Percentiles rank a stretch among this genome's conserved stretches.
These are phyloP conservation scores for Arachis monticola DNA, from an alignment of 331 rosid genomes.

Conservation along the genomic window DNA sequence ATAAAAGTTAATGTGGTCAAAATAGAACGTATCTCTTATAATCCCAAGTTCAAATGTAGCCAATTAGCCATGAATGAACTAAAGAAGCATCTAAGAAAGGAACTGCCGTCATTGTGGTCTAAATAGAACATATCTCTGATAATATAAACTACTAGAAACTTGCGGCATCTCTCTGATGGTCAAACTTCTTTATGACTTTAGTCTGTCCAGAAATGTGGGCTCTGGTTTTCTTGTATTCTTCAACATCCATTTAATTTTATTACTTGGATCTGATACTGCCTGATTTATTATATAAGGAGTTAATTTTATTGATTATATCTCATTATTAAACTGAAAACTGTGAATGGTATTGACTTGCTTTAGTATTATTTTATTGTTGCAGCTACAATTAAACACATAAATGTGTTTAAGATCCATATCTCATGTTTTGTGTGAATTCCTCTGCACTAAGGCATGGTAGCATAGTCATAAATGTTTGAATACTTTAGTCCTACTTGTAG, in stretches of 20 bases:
- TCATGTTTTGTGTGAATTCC: conserved; percentile 14
- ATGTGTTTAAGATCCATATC: neutral
- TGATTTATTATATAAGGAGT: neutral
- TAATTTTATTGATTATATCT: neutral
- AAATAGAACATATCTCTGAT: neutral
- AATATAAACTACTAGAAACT: neutral
- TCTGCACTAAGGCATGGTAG: neutral
- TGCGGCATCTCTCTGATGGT: neutral
- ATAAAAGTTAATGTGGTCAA: neutral
- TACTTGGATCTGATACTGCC: neutral
- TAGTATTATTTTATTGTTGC: neutral
- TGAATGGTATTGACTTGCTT: neutral
- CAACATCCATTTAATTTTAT: neutral
- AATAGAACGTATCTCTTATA: no score
- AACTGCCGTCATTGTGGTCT: neutral
- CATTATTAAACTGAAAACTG: neutral
- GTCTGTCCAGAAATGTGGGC: neutral
- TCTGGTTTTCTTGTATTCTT: neutral
- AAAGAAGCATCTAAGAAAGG: neutral
- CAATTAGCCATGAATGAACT: no score
- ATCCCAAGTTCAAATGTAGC: no score
- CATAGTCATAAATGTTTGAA: neutral
- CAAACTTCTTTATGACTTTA: neutral
- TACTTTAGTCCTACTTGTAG: conserved; percentile 8
- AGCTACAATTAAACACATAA: neutral